Percentiles rank a stretch among this genome's conserved stretches.
phyloP scores from a whole-genome alignment of 2,329 filamentous ascomycete genomes.

The Podosphaera xanthii region DNA sequence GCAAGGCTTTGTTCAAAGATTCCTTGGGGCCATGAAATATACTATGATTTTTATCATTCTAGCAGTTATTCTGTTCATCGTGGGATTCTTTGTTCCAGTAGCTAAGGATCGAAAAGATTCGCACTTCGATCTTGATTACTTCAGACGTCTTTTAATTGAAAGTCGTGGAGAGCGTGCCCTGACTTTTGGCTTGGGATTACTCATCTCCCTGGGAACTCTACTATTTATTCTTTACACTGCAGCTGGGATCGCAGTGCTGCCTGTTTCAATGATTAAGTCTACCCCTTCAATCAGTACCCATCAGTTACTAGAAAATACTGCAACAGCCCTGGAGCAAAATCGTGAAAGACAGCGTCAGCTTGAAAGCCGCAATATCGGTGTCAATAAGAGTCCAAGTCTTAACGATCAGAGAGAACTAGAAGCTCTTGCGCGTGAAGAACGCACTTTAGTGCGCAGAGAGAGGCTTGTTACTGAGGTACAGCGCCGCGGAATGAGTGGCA shows the following conservation, averaged over 20 bases:
- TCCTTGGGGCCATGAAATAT: constrained; percentile 78
- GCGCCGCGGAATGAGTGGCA: constrained; percentile 51
- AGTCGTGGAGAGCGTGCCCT: constrained; percentile 85
- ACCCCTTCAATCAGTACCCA: constrained; percentile 70
- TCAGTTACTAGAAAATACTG: constrained; percentile 51
- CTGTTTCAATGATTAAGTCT: constrained; percentile 77
- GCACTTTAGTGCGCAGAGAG: constrained; percentile 73
- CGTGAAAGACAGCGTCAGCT: constrained; percentile 80
- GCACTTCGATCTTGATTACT: constrained; percentile 71
- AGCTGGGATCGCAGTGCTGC: constrained; percentile 67
- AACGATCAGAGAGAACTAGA: constrained; percentile 83
- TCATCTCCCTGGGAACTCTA: constrained; percentile 67
- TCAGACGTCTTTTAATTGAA: constrained; percentile 60
- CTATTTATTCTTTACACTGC: constrained; percentile 80
- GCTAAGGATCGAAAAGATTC: constrained; percentile 41
- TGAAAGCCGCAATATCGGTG: constrained; percentile 61
- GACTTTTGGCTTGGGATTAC: constrained; percentile 70
- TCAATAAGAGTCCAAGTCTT: constrained; percentile 48
- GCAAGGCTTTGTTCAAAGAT: constrained; percentile 44
- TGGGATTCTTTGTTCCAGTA: constrained; percentile 84
- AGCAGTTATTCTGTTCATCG: constrained; percentile 60
- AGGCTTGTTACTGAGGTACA: constrained; percentile 64
- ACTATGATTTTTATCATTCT: constrained; percentile 66
- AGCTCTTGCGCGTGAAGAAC: constrained; percentile 67
- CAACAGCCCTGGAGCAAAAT: constrained; percentile 65